Evolutionary conservation across 2,329 filamentous ascomycete species (phyloP), one percentile per base, ranked within the genome.

Genomic region (Penicillium sp.): DNA sequence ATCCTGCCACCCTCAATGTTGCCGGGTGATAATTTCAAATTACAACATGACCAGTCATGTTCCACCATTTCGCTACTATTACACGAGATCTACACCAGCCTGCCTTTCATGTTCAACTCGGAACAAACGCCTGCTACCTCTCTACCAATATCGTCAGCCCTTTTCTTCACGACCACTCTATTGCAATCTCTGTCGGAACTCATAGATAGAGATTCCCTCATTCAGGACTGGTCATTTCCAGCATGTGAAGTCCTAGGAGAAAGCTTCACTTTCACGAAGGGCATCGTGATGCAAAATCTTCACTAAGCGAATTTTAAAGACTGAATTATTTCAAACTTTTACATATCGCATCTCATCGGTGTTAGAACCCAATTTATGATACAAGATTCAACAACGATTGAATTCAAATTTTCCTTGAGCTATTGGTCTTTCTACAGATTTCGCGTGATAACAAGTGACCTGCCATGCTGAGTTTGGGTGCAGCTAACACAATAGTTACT

Each of bases 91-190:
- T 50, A 43, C 41, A 31, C 8, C 21, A 51, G 37, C 9, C 10
- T 56, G 7, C 47, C 54, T 27, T 56, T 46, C 31, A 51, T 56
- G 40, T 50, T 56, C 10, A n/a, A 50, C n/a, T 51, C 25, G 13
- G 51, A 54, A 17, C 31, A 37, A 29, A 21, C 29, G 6, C 15
- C 23, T 40, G 13, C 33, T 29, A 35, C 41, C 5, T 48, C 51
- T 15, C 8, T 54, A 6, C 51, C 51, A 2, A 33, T 47, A 6
- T 48, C 51, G 6, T 33, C 42, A 17, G 35, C 33, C 12, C 23
- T 54, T 13, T 54, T 54, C 21, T 54, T 38, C 5, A 47, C 35
- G 8, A 31, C 9, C 37, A 40, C 41, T 21, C 6, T 47, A 6
- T 23, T 54, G n/a, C 51, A 54, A 31, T 31, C 51, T n/a, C 19